These are phyloP conservation scores for Trypanosoma avium DNA, from an alignment of 208 protist genomes.

Conservation along the genomic window DNA sequence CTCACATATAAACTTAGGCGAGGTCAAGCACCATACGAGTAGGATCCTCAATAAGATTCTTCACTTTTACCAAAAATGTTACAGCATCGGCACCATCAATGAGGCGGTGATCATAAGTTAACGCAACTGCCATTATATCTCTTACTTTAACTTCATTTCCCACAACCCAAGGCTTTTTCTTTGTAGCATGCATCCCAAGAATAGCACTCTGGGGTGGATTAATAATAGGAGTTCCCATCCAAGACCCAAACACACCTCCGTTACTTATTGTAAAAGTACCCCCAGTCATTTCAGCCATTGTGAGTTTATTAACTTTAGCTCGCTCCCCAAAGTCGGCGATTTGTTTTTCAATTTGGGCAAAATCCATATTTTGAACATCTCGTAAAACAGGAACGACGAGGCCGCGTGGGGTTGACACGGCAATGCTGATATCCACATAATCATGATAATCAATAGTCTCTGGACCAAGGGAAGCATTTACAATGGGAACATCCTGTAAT, in stretches of 20 bases:
- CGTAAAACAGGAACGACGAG: slow-evolving; percentile 98
- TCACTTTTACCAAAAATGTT: slow-evolving; percentile 97
- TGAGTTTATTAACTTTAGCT: slow-evolving; percentile 91
- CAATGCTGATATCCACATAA: slow-evolving; percentile 98
- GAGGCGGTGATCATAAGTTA: slow-evolving; percentile 99
- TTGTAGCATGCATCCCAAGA: slow-evolving; percentile 98
- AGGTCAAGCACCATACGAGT: slow-evolving; percentile 93
- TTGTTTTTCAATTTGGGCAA: slow-evolving; percentile 96
- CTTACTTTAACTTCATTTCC: slow-evolving; percentile 90
- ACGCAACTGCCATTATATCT: slow-evolving; percentile 98
- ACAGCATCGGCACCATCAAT: slow-evolving; percentile 99
- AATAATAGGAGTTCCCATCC: slow-evolving; percentile 99
- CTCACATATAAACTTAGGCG: too few species aligned
- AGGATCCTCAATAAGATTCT: slow-evolving; percentile 97
- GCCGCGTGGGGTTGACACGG: slow-evolving; percentile 96
- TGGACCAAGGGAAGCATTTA: slow-evolving; percentile 97
- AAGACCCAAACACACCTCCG: slow-evolving; percentile 98
- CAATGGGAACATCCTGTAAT: slow-evolving; percentile 94
- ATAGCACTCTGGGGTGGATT: slow-evolving; percentile 99
- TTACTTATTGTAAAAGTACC: slow-evolving; percentile 99
- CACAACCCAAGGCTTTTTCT: slow-evolving; percentile 96
- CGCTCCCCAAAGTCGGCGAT: slow-evolving; percentile 93
- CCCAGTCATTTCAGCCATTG: slow-evolving; percentile 97
- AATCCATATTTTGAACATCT: slow-evolving; percentile 94
- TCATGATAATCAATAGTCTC: slow-evolving; percentile 98